phyloP scores from a whole-genome alignment of 331 rosid species.

The Cydonia oblonga region DNA sequence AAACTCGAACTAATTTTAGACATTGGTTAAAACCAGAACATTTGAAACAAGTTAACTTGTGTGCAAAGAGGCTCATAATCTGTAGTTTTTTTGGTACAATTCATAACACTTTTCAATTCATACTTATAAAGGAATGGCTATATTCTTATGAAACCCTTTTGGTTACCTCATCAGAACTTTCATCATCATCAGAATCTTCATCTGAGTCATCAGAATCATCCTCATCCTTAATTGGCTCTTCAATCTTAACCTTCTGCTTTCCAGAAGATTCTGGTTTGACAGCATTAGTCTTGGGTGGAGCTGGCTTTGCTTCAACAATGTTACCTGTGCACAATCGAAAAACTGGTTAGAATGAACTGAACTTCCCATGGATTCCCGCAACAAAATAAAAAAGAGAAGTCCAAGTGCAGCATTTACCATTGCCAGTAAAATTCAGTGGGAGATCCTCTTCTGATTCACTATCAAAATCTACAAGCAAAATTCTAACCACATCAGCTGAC shows the following conservation, averaged over 20 bases:
- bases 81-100: not conserved
- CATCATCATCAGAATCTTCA: slow-evolving; percentile 20
- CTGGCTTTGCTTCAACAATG: slow-evolving; percentile 4
- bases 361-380: not conserved
- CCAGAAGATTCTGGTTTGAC: slow-evolving; percentile 22
- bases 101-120: not conserved
- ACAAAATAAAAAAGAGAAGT: not conserved
- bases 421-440: slow-evolving; percentile 15
- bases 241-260: slow-evolving; percentile 42
- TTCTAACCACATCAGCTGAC: not conserved
- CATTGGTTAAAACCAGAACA: not conserved
- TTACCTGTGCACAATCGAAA: slow-evolving; percentile 22
- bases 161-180: slow-evolving; percentile 8
- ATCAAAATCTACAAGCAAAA: not conserved
- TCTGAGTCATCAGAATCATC: slow-evolving; percentile 29
- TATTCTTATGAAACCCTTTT: not conserved
- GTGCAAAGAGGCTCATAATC: not conserved
- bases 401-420: slow-evolving; percentile 32
- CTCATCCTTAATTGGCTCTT: slow-evolving; percentile 40
- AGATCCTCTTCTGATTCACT: slow-evolving; percentile 23
- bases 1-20: not conserved
- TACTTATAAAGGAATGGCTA: not conserved
- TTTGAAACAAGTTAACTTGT: not conserved
- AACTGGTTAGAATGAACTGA: not conserved
- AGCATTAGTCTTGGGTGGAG: slow-evolving; percentile 17